Base-by-base conservation (phyloP, 176 grass and related monocot genomes). In the Hsuehochloa calcarea region DNA sequence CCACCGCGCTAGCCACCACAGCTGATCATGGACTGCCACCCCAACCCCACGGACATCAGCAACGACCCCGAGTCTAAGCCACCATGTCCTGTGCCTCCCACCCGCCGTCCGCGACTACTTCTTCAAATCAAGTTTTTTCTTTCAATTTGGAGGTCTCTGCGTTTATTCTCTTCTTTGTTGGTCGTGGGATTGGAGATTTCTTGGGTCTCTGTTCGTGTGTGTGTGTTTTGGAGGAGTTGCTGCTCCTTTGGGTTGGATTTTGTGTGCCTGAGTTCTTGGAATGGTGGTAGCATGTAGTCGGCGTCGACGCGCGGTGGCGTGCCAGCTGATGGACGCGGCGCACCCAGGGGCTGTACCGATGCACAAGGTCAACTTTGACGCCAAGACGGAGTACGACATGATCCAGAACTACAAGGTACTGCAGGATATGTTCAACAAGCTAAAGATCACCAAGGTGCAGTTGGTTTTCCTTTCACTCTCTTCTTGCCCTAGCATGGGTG, bases 331-430 rank as follows among this genome's bases (percentile, higher is more conserved):
- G 93, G 96, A 98, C 72, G 91, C 82, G 43, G 93, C 88, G 72
- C 96, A 98, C 70, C 90, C 97, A 1, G 97, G 96, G 49, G 70
- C 89, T 64, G 93, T 61, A 54, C 91, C 97, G 25, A 99, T 99
- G 93, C 97, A 99, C 82, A 99, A 99, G 89, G 93, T 99, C 8
- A 99, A 99, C 20, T 99, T 92, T 74, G 97, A 99, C 13, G 93
- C 97, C 16, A 99, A 99, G 88, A 99, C 43, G 8, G 93, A 99
- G 73, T 99, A 99, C 29, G 96, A 96, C 1, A 99, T 99, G 97
- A 99, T 99, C 37, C 96, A 99, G 84, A 99, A 99, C 67, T 99
- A 99, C 61, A 99, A 99, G 90, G 97, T 99, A 0, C 90, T 99
- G 47, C 97, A 96, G 92, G 97, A 99, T 17, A 92, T 99, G 1